Conservation (phyloP, 805 yeast genomes). For the Zygotorulaspora sp. region DNA sequence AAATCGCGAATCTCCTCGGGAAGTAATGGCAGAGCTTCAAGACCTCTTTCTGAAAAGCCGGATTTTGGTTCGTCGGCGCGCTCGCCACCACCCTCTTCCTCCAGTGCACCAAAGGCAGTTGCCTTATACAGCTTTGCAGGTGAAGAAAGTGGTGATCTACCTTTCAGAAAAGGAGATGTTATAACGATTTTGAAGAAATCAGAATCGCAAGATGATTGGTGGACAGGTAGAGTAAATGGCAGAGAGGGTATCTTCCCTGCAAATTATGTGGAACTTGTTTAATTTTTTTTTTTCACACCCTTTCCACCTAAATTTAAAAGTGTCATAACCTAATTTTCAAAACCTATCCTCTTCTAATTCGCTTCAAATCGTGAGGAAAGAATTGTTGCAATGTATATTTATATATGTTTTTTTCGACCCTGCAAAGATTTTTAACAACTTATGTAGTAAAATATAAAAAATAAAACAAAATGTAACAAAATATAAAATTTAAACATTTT, state of each 20-base stretch:
- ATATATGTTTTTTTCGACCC: no score
- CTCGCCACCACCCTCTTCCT: conserved; percentile 21
- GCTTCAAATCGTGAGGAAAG: neutral
- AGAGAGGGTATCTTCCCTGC: conserved; percentile 95
- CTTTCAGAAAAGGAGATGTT: conserved; percentile 92
- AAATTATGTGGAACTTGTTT: conserved; percentile 78
- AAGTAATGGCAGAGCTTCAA: conserved; percentile 37
- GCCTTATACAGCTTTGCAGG: conserved; percentile 88
- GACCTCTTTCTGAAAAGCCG: conserved; percentile 43
- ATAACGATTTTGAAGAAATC: conserved; percentile 82
- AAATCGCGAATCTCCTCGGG: conserved; percentile 36
- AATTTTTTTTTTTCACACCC: conserved; percentile 2
- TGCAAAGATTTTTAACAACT: no score
- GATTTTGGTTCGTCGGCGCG: conserved; percentile 29
- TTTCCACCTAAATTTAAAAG: no score
- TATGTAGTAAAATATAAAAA: no score
- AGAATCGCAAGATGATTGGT: conserved; percentile 93
- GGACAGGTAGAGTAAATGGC: conserved; percentile 90
- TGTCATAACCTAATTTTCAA: no score
- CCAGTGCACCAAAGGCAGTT: conserved; percentile 67
- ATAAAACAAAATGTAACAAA: no score
- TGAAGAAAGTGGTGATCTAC: conserved; percentile 87
- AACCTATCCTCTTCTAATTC: no score
- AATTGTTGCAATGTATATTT: no score
- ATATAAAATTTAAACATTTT: no score